Conservation (phyloP, 2,329 filamentous ascomycete species). For the Ceratocystis lukuohia region DNA sequence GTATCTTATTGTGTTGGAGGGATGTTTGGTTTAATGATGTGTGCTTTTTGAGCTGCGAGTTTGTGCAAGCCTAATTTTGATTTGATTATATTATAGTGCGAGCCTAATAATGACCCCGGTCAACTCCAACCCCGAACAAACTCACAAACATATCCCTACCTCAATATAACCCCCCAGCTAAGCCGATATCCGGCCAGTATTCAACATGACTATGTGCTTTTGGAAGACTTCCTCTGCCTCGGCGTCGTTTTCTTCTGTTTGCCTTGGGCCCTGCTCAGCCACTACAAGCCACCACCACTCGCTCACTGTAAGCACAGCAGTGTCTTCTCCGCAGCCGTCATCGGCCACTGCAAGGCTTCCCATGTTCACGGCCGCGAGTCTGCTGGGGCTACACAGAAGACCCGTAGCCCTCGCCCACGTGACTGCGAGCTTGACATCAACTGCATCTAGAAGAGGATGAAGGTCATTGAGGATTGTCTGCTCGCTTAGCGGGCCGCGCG, state of each 20-base stretch:
- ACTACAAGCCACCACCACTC: constrained; percentile 59
- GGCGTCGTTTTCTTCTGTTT: background rate
- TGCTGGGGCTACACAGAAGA: constrained; percentile 29
- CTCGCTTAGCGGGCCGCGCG: constrained; percentile 44
- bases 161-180: background rate
- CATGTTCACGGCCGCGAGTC: constrained; percentile 21
- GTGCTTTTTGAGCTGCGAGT: background rate
- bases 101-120: too few species aligned
- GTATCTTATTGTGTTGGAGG: background rate
- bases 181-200: constrained; percentile 11
- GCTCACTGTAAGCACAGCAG: constrained; percentile 30
- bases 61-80: too few species aligned
- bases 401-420: constrained; percentile 45
- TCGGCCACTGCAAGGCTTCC: background rate
- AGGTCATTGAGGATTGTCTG: constrained; percentile 42
- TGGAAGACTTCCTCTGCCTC: constrained; percentile 13
- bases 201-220: constrained; percentile 16
- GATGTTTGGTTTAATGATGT: background rate
- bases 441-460: constrained; percentile 45
- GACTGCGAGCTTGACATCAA: constrained; percentile 46
- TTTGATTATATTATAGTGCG: too few species aligned
- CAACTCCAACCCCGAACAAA: too few species aligned
- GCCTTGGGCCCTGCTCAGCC: constrained; percentile 26
- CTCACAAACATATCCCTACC: too few species aligned
- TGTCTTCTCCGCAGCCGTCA: background rate